A percentile compares a stretch with the other conserved stretches of the same genome.
Evolutionary conservation across 2,329 filamentous ascomycete species (phyloP).

Genomic region (Aspergillus fijiensis): DNA sequence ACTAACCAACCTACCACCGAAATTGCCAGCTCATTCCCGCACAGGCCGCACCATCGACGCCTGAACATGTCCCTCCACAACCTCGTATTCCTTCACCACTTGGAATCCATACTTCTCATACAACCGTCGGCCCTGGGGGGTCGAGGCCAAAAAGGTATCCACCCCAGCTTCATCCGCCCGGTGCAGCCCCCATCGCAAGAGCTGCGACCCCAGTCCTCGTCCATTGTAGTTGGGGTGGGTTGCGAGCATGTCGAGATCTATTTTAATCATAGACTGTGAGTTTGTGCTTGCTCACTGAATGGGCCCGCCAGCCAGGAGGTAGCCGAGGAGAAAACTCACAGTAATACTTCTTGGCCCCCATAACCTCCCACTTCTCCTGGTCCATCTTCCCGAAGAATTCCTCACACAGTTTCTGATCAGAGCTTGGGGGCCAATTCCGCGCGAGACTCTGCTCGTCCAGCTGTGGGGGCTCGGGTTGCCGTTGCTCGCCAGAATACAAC

Average conservation of each 20-base stretch:
- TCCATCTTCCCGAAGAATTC: constrained; percentile 5
- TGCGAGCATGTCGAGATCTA: constrained; percentile 14
- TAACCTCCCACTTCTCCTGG: neutral
- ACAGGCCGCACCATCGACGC: constrained; percentile 12
- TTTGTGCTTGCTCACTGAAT: neutral
- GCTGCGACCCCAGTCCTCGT: constrained; percentile 4
- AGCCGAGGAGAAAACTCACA: neutral
- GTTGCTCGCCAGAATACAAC: neutral
- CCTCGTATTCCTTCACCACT: constrained; percentile 9
- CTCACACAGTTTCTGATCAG: constrained; percentile 10
- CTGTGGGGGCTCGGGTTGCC: neutral
- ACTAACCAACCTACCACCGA: no score
- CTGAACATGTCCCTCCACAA: constrained; percentile 11
- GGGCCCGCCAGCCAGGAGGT: no score
- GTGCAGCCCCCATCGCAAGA: constrained; percentile 13
- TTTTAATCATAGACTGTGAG: neutral
- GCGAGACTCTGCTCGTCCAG: neutral
- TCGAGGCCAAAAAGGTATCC: constrained; percentile 9
- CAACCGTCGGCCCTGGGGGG: constrained; percentile 8
- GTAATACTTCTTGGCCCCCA: constrained; percentile 10
- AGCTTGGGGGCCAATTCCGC: constrained; percentile 7
- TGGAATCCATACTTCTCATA: constrained; percentile 13
- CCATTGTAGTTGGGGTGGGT: constrained; percentile 11
- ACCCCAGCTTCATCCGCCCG: constrained; percentile 9
- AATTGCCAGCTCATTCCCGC: no score